Evolutionary conservation across 305 asterid genomes (phyloP), one percentile per base, ranked within the genome.

Genomic region (Plantago lanceolata): DNA sequence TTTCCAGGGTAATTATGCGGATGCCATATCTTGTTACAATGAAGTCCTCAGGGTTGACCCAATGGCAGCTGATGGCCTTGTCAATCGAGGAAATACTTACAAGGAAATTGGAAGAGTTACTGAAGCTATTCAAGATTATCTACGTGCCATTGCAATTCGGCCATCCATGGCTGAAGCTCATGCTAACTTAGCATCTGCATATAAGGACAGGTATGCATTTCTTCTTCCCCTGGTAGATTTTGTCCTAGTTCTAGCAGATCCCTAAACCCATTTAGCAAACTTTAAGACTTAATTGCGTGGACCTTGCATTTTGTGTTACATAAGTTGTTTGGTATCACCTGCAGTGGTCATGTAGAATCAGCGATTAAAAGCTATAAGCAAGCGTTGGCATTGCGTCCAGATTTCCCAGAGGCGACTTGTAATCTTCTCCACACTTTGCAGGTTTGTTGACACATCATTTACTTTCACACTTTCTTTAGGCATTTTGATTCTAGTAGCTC

Each of bases 81-180:
- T 94, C 66, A 94, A 94, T 73, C 85, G 99, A 15, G 99, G 99
- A 17, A 94, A 94, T 70, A 90, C 99, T 50, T 94, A 79, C 75
- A 94, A 94, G 75, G 99, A 94, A 75, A 81, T 90, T 69, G 99
- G 99, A 73, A 84, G 99, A 82, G 97, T 90, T 51, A 83, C 75
- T 64, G 99, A 90, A 66, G 97, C 96, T 66, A 80, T 90, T 73
- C 95, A 88, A 79, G 99, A 94, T 66, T 94, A 94, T 74, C 48
- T 75, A 66, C 84, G 84, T 69, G 99, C 99, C 72, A 89, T 94
- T 74, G 47, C 79, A 56, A 77, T 85, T 65, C 82, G 97, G 49
- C 99, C 99, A 26, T 40, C 89, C 72, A 94, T 94, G 99, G 91
- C 99, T 16, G 99, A 94, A 82, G 99, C 99, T 70, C 97, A 94